Evolutionary conservation across 768 basidiomycete genomes (phyloP).

Genomic region (Lactifluus rugatus): DNA sequence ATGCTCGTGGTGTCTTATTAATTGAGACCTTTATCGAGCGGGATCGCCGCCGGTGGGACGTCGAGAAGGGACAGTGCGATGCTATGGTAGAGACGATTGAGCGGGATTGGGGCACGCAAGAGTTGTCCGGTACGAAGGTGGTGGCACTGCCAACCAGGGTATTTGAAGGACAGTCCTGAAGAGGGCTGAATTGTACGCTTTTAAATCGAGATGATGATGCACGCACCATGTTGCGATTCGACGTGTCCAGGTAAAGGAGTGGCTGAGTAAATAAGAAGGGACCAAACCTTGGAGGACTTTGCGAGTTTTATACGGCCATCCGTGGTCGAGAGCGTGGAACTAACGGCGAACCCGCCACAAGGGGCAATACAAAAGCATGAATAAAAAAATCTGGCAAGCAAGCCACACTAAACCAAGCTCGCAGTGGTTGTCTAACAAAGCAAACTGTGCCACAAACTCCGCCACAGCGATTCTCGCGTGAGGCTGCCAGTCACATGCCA

Average conservation of each 20-base stretch:
- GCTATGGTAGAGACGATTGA: background rate
- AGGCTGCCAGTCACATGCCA: background rate
- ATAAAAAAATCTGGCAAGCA: background rate
- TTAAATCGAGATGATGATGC: background rate
- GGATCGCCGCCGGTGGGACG: background rate
- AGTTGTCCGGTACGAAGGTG: background rate
- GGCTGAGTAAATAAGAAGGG: background rate
- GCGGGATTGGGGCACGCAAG: background rate
- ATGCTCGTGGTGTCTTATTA: background rate
- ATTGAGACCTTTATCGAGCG: background rate
- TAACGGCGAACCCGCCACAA: background rate
- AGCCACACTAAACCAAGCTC: background rate
- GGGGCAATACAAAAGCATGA: background rate
- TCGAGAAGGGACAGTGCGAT: background rate
- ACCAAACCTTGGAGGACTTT: background rate
- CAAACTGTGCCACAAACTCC: background rate
- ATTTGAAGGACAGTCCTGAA: background rate
- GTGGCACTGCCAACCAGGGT: constrained; percentile 5
- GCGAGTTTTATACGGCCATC: background rate
- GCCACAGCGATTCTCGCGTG: background rate
- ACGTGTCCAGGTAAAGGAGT: background rate
- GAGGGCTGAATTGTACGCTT: background rate
- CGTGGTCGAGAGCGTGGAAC: background rate
- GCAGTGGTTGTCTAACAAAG: background rate
- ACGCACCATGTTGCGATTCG: constrained; percentile 4